Base-by-base conservation (phyloP, 2,329 filamentous ascomycete genomes). In the Xylaria sp. region DNA sequence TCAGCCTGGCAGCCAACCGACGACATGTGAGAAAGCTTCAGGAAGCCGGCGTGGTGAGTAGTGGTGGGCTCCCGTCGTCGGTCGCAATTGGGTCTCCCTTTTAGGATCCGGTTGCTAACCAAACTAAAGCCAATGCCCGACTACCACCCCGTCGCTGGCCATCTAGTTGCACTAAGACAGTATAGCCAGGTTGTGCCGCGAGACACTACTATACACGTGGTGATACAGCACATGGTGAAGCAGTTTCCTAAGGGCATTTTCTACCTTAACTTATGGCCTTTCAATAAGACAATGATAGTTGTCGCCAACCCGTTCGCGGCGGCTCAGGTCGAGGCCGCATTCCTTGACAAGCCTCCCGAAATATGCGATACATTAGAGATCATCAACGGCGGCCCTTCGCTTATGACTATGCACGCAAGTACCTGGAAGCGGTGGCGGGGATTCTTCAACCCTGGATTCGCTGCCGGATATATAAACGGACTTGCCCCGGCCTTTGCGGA, bases 331-430 rank as follows among this genome's bases (percentile, higher is more conserved):
- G 66, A 68, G 37, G 53, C 65, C 10, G 64, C 63, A 2, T 60
- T 46, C 17, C 57, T 69, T 19, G 58, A 63, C 52, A 70, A 70
- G 55, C 62, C 63, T 7, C 5, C 17, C 7, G 40, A 19, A 3
- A 64, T 68, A 23, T 65, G 62, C 31, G 25, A 19, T 3, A 67
- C 54, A 1, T 25, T 60, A 76, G 83, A 70, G 15, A 46, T 64
- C 29, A 66, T 69, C 41, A 69, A 56, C 19, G 65, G 65, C 7
- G 81, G 81, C 10, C 81, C 83, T 58, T 81, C 83, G 2, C 80
- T 79, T 38, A 73, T 81, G 47, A 60, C 67, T 2, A 67, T 69
- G 81, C 83, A 69, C 71, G 80, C 51, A 35, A 46, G 27, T 10
- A 62, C 59, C 10, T 72, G 69, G 67, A 72, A 71, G 60, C 58